A percentile compares a stretch with the other conserved stretches of the same genome.
Evolutionary conservation across 768 basidiomycete genomes (phyloP).

Genomic region (Leucosporidium creatinivorum): DNA sequence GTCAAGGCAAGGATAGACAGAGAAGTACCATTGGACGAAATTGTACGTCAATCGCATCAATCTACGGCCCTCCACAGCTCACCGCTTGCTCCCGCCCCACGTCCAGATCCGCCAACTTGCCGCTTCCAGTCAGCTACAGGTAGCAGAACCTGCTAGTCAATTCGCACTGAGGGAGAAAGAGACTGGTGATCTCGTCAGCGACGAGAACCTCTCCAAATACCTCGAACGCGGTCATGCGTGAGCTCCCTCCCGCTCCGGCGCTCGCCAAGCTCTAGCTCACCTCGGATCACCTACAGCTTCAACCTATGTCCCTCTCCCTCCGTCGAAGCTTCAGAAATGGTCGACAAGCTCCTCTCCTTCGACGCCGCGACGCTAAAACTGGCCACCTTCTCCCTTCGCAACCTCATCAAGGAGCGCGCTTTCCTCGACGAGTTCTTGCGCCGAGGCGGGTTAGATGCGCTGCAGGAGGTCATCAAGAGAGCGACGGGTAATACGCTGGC

Average conservation of each 20-base stretch:
- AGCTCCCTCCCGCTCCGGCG: not conserved
- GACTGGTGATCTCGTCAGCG: conserved; percentile 70
- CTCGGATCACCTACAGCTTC: not conserved
- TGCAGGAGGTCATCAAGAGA: conserved; percentile 61
- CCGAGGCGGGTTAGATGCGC: conserved; percentile 60
- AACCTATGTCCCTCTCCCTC: conserved; percentile 74
- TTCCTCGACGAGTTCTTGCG: conserved; percentile 72
- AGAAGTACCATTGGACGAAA: conserved; percentile 5
- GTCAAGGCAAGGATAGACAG: conserved; percentile 8
- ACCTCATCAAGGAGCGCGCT: conserved; percentile 54
- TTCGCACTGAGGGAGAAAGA: conserved; percentile 75
- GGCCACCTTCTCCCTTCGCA: conserved; percentile 70
- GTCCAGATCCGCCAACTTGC: conserved; percentile 23
- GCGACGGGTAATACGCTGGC: conserved; percentile 78
- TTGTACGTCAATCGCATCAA: not conserved
- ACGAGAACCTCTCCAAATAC: conserved; percentile 74
- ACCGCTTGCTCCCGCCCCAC: not conserved
- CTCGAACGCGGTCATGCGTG: conserved; percentile 49
- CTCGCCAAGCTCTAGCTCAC: not conserved
- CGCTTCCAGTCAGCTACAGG: conserved; percentile 49
- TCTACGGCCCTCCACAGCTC: not conserved
- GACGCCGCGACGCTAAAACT: conserved; percentile 59
- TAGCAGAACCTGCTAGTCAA: conserved; percentile 62
- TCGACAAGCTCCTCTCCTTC: conserved; percentile 57
- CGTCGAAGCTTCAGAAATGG: conserved; percentile 69